A percentile compares a stretch with the other conserved stretches of the same genome.
These are phyloP conservation scores for Orbilia quercus DNA, from an alignment of 2,329 filamentous ascomycete species.

Conservation along the genomic window DNA sequence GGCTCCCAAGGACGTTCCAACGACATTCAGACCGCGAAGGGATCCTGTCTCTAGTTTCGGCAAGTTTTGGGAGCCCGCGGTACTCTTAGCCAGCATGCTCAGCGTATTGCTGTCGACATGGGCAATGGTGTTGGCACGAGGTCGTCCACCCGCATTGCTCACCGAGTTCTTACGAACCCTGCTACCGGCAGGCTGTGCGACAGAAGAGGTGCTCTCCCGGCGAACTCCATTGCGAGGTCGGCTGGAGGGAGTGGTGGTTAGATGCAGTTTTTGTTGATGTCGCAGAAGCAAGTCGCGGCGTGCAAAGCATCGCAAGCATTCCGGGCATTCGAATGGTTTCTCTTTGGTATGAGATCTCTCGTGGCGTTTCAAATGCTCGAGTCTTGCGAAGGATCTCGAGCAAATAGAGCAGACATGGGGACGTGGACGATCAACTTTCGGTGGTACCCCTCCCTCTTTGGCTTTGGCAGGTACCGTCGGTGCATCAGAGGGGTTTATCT, in stretches of 20 bases:
- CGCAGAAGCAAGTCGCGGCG: constrained; percentile 88
- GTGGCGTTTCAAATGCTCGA: constrained; percentile 97
- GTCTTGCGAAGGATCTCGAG: constrained; percentile 87
- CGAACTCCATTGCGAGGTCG: constrained; percentile 79
- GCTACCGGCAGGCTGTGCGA: constrained; percentile 73
- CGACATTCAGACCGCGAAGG: constrained; percentile 70
- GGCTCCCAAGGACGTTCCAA: constrained; percentile 76
- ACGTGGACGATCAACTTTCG: constrained; percentile 96
- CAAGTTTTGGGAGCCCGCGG: constrained; percentile 65
- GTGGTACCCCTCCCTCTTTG: constrained; percentile 67
- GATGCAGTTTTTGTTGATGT: constrained; percentile 98
- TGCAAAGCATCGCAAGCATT: constrained; percentile 94
- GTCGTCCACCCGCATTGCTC: constrained; percentile 73
- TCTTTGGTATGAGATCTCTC: constrained; percentile 98
- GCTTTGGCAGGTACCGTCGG: constrained; percentile 37
- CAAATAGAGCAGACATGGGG: constrained; percentile 95
- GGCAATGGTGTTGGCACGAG: constrained; percentile 94
- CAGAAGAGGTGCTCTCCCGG: constrained; percentile 84
- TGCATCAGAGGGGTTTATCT: constrained; percentile 37
- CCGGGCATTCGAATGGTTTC: constrained; percentile 97
- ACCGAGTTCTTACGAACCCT: constrained; percentile 93
- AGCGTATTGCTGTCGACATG: constrained; percentile 84
- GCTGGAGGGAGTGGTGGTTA: constrained; percentile 87
- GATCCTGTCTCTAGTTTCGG: constrained; percentile 80
- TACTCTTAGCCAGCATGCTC: constrained; percentile 67